Base-by-base conservation (phyloP, 805 yeast genomes). In the Candida hispaniensis region DNA sequence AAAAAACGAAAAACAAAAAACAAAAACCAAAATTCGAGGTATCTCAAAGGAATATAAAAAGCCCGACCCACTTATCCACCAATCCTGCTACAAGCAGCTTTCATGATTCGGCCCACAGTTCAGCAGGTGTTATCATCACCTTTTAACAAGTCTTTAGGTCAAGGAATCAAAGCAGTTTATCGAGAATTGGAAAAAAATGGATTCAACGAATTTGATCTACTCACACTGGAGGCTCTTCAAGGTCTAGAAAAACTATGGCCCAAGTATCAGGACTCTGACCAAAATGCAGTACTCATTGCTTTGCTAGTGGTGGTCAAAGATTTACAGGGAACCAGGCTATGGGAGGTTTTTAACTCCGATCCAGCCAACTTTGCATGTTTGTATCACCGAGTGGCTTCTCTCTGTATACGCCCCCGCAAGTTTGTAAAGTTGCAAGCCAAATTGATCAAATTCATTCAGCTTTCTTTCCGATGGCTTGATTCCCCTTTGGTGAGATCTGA, bases 341-440 rank as follows among this genome's bases (percentile, higher is more conserved):
- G 51, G 30, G 39, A 40, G 11, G 30, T 24, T 7, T 48, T 47
- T 21, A 35, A 41, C 9, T 14, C 33, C 3, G 54, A 55, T 19
- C 44, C 43, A 9, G 43, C 34, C 3, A 51, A 48, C 26, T 56
- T 59, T 33, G 40, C 50, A 8, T 29, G 34, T 4, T 44, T 65
- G 16, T 43, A 61, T 34, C 63, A 41, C 35, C 57, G 34, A 39
- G 34, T 47, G n/a, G 21, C 63, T 17, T 47, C 51, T 2, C 44
- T 52, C 2, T 44, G 55, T 26, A 45, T 41, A 22, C 26, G 30
- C 9, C 17, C 40, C 7, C 24, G 29, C 9, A 39, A 34, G 4
- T 23, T 33, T 8, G 32, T 44, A 3, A 24, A 30, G 7, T 30
- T 24, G 3, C 40, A 41, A 4, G 16, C 41, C 4, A 42, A 23